Evolutionary conservation across 345 rosid species (phyloP), one percentile per base, ranked within the genome.

Genomic region (Aquilaria sinensis): DNA sequence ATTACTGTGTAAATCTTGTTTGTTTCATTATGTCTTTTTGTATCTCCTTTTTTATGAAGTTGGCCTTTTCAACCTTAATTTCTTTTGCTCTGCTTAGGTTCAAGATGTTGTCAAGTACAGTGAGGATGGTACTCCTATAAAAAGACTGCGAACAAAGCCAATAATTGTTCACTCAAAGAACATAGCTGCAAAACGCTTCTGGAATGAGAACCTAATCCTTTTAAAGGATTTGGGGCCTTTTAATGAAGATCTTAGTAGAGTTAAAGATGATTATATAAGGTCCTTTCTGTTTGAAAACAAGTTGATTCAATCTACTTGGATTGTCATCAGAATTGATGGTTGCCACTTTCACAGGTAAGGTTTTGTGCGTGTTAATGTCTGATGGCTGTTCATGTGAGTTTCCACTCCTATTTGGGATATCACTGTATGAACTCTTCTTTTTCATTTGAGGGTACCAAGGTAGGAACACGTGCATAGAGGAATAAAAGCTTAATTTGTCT

Each of bases 341-440:
- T 88, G 92, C 70, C 96, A 93, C 70, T 93, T 93, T 79, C 98
- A 93, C 85, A 83, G 96, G 96, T 87, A 77, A 77, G 62, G 29
- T 53, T 12, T 13, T 37, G 30, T 9, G 43, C 43, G 5, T 37
- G 43, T 37, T 37, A 37, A 37, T 37, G 7, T 37, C 8, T 9
- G 5, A 37, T 37, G 8, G 43, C 8, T 5, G 43, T 37, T 37
- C 23, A 37, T 37, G 8, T 37, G 43, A 37, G 43, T 37, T 2
- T 9, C 5, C 43, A 37, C 8, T 37, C 5, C 8, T 37, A 37
- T 37, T 37, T 1, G 8, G 8, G 23, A 14, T 23, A 23, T 23
- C 23, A 23, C 23, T 23, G 56, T 15, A 12, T 16, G 37, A 51
- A 31, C 0, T 57, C 37, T 50, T 12, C 14, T 31, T 2, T 47